Base-by-base conservation (phyloP, 345 rosid species). In the Ricinus communis region DNA sequence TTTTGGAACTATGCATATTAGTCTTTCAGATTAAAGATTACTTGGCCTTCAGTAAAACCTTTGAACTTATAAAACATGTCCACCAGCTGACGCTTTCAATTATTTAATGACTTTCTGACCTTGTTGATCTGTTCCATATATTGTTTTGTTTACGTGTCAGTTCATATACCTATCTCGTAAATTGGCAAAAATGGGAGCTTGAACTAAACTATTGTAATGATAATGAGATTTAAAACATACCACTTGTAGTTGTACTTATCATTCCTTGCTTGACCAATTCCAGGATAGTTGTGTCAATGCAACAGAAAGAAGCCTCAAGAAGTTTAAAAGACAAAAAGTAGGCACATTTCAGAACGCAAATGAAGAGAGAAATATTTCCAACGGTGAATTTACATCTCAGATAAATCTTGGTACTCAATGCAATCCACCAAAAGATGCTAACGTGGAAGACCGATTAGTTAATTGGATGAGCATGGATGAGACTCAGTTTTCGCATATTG, bases 381-480 rank as follows among this genome's bases (percentile, higher is more conserved):
- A 64, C 22, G 57, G 63, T 68, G 70, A 78, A 72, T 69, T 21
- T 40, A 71, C 70, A 46, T 70, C 65, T 50, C 78, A 49, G 65
- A 19, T 71, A 27, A 70, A 68, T 18, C 56, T 63, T 33, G 80
- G 27, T 8, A 22, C 33, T 31, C 65, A 54, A 28, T 18, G 49
- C 63, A 25, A 46, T 38, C 57, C 22, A 28, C 12, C 52, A 0
- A 58, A 45, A 16, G 74, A 68, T 65, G 55, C 55, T 70, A 74
- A 56, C 56, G 53, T 19, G 5, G 65, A 71, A 38, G 72, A 61
- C 63, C 65, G 27, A 28, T 59, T 85, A 36, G 84, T 85, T 60
- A 80, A 71, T 70, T 80, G 88, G 88, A 85, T 82, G 81, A 77
- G 77, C 79, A 69, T 58, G 71, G 80, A 79, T 66, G 84, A 81